These are phyloP conservation scores for Sugiyamaella smithiae DNA, from an alignment of 805 yeast species.

Conservation along the genomic window DNA sequence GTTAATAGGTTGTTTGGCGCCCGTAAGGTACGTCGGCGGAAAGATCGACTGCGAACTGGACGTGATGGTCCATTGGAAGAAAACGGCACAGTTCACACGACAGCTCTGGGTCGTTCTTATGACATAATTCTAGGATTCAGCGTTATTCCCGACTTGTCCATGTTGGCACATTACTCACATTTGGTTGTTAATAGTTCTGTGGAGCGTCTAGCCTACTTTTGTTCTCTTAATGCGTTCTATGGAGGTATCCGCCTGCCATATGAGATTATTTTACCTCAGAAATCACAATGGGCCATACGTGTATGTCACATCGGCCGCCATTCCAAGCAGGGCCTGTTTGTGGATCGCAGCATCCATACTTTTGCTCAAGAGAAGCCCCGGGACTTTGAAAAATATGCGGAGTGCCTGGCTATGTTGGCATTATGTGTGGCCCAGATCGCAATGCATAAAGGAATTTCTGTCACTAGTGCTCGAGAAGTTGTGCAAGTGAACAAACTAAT, in stretches of 20 bases:
- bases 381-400: slow-evolving; percentile 32
- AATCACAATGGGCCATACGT: slow-evolving; percentile 23
- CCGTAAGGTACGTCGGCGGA: slow-evolving; percentile 17
- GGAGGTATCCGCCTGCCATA: slow-evolving; percentile 33
- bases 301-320: slow-evolving; percentile 21
- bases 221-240: slow-evolving; percentile 32
- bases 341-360: slow-evolving; percentile 25
- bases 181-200: slow-evolving; percentile 31
- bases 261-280: slow-evolving; percentile 29
- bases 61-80: neutral
- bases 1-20: slow-evolving; percentile 19
- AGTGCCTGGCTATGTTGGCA: slow-evolving; percentile 34
- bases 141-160: slow-evolving; percentile 32
- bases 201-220: slow-evolving; percentile 34
- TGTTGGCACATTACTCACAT: slow-evolving; percentile 31
- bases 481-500: slow-evolving; percentile 28
- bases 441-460: slow-evolving; percentile 27
- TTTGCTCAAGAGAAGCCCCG: slow-evolving; percentile 30
- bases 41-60: neutral
- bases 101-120: slow-evolving; percentile 8
- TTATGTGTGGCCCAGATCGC: slow-evolving; percentile 31
- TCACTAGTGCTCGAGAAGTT: slow-evolving; percentile 22
- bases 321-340: slow-evolving; percentile 12
- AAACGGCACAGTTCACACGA: neutral
- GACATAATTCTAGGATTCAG: slow-evolving; percentile 33